Conservation (phyloP, 176 grass and related monocot species). For the Juncus effusus region DNA sequence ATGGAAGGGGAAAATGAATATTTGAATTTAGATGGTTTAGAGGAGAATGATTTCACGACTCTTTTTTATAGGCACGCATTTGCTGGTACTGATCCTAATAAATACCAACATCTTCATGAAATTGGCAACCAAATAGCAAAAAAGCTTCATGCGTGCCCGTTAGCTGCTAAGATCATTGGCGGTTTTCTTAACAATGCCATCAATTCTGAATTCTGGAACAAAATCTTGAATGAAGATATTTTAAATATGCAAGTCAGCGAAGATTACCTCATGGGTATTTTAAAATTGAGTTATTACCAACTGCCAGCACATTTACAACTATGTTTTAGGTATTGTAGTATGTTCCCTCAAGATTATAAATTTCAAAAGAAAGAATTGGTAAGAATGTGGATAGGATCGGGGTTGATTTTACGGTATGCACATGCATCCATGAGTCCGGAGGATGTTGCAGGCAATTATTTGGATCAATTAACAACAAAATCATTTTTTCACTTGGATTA, state of each 20-base stretch:
- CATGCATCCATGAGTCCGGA: not conserved
- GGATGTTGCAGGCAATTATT: constrained; percentile 19
- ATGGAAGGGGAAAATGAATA: not conserved
- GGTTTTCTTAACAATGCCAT: constrained; percentile 7
- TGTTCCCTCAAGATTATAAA: constrained; percentile 48
- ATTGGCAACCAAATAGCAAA: constrained; percentile 15
- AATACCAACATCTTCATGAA: constrained; percentile 1
- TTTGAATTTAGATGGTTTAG: constrained; percentile 13
- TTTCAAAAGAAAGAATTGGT: constrained; percentile 40
- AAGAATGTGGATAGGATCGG: constrained; percentile 31
- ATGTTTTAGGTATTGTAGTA: constrained; percentile 40
- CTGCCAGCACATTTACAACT: constrained; percentile 21
- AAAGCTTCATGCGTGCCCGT: constrained; percentile 20
- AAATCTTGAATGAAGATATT: not conserved
- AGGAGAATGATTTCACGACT: not conserved
- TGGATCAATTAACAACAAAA: constrained; percentile 14
- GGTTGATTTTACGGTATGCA: not conserved
- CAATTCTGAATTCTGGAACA: constrained; percentile 7
- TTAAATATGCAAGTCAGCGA: constrained; percentile 8
- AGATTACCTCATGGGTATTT: constrained; percentile 14
- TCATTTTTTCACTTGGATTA: constrained; percentile 15
- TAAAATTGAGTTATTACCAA: constrained; percentile 30
- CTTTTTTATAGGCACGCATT: constrained; percentile 24
- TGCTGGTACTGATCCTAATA: constrained; percentile 11
- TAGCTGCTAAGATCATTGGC: constrained; percentile 26